phyloP scores from a whole-genome alignment of 768 basidiomycete species.

The Galerina sulciceps region DNA sequence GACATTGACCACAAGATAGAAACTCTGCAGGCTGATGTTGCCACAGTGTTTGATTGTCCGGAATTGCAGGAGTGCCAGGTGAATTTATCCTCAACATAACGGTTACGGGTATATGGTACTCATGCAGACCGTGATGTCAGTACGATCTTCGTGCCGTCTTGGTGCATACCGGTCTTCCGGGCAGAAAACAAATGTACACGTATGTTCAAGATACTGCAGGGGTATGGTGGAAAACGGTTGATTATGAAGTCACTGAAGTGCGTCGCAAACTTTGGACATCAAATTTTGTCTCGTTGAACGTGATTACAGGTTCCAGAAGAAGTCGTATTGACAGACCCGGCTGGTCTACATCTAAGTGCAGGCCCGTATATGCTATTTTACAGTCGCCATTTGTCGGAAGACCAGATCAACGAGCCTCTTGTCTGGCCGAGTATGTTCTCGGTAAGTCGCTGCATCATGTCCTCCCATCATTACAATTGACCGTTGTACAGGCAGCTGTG shows the following conservation, averaged over 20 bases:
- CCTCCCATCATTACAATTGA: background rate
- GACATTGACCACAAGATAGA: conserved; percentile 57
- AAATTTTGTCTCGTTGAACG: background rate
- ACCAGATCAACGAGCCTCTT: conserved; percentile 37
- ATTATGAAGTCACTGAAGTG: conserved; percentile 71
- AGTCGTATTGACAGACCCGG: conserved; percentile 65
- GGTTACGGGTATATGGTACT: background rate
- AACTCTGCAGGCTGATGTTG: conserved; percentile 46
- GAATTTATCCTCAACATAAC: conserved; percentile 19
- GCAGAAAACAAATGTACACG: conserved; percentile 77
- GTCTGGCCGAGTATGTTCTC: conserved; percentile 41
- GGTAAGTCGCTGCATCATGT: conserved; percentile 25
- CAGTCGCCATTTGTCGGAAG: conserved; percentile 43
- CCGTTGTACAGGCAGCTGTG: conserved; percentile 32
- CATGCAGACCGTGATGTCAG: conserved; percentile 35
- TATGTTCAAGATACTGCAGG: conserved; percentile 69
- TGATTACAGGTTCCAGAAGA: conserved; percentile 67
- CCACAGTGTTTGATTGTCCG: conserved; percentile 58
- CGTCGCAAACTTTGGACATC: background rate
- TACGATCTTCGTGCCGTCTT: conserved; percentile 83
- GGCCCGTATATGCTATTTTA: conserved; percentile 85
- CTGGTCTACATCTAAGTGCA: conserved; percentile 74
- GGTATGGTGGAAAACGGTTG: conserved; percentile 83
- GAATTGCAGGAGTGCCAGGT: conserved; percentile 69
- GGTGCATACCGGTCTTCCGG: conserved; percentile 77